phyloP scores from a whole-genome alignment of 306 rosid genomes.

The Lupinus albus region DNA sequence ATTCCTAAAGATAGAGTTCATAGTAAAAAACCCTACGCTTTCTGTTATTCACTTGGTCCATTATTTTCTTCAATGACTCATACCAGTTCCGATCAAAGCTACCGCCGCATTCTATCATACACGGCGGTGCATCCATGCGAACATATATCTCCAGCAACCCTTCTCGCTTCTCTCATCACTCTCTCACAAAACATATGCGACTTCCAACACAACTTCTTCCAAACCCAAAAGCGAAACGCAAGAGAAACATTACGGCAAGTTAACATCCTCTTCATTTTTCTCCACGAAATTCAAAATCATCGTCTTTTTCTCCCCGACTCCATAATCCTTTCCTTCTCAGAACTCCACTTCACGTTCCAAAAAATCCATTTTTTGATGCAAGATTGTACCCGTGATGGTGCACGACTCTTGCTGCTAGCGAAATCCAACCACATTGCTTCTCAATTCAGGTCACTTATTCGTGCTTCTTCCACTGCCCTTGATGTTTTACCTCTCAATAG shows the following conservation, averaged over 20 bases:
- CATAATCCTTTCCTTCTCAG: constrained; percentile 54
- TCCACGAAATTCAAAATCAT: constrained; percentile 55
- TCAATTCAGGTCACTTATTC: constrained; percentile 50
- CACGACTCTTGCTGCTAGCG: constrained; percentile 56
- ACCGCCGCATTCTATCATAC: constrained; percentile 65
- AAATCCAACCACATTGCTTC: constrained; percentile 55
- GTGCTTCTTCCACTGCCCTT: constrained; percentile 56
- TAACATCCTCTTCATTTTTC: constrained; percentile 52
- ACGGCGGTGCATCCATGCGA: constrained; percentile 88
- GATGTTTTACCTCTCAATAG: constrained; percentile 62
- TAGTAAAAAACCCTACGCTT: too few species aligned
- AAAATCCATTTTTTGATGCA: constrained; percentile 63
- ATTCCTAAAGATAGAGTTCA: too few species aligned
- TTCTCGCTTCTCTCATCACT: constrained; percentile 53
- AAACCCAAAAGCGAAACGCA: constrained; percentile 61
- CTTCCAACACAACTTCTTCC: constrained; percentile 45
- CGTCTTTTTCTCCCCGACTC: constrained; percentile 33
- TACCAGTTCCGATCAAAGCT: constrained; percentile 8
- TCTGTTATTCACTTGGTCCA: too few species aligned
- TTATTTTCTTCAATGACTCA: constrained; percentile 42
- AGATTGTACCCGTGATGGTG: constrained; percentile 58
- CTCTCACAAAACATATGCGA: constrained; percentile 55
- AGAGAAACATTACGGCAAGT: constrained; percentile 68
- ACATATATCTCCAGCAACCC: constrained; percentile 50
- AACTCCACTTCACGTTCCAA: constrained; percentile 69